phyloP scores from a whole-genome alignment of 192 early-diverging fungal species.

The Blastocladiella britannica region DNA sequence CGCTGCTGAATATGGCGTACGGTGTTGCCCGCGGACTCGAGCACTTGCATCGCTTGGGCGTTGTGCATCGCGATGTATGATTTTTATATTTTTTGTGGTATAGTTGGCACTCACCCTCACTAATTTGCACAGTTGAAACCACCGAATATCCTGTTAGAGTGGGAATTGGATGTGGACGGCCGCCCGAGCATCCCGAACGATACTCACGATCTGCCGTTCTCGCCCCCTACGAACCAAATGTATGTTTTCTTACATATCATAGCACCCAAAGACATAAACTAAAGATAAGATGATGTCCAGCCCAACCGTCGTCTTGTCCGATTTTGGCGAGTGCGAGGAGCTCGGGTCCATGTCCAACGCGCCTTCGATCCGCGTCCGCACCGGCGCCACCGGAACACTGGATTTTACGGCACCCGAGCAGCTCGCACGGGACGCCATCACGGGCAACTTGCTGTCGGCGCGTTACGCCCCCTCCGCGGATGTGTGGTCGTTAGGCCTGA shows the following conservation, averaged over 20 bases:
- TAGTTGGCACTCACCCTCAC: too few relatives aligned
- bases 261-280: too few relatives aligned
- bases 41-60: slow-evolving; percentile 69
- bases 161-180: too few relatives aligned
- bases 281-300: too few relatives aligned
- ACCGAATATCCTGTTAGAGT: slow-evolving; percentile 72
- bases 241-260: too few relatives aligned
- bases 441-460: slow-evolving; percentile 36
- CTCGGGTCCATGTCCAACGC: too few relatives aligned
- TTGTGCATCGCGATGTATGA: slow-evolving; percentile 87
- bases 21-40: slow-evolving; percentile 39
- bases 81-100: too few relatives aligned
- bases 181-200: background rate
- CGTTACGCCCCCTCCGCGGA: slow-evolving; percentile 68
- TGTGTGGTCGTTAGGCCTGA: slow-evolving; percentile 88
- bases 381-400: slow-evolving; percentile 81
- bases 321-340: slow-evolving; percentile 96
- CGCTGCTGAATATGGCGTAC: background rate
- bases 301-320: slow-evolving; percentile 70
- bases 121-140: too few relatives aligned
- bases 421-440: slow-evolving; percentile 11
- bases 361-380: slow-evolving; percentile 44
- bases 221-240: background rate
- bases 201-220: background rate
- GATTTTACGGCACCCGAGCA: slow-evolving; percentile 87